These are phyloP conservation scores for Saturnispora bothae DNA, from an alignment of 805 yeast species.

Conservation along the genomic window DNA sequence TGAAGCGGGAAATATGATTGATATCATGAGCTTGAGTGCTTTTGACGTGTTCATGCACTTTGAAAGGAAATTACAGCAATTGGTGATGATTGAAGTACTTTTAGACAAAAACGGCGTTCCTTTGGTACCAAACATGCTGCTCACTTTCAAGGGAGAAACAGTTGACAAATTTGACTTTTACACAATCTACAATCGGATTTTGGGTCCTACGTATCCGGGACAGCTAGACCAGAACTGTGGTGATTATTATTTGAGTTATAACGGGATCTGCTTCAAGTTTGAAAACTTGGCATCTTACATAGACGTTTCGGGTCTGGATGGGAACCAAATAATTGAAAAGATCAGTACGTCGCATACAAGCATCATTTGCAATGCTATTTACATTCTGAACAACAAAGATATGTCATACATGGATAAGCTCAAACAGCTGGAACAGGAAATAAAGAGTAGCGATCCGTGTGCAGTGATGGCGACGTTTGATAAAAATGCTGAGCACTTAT, in stretches of 20 bases:
- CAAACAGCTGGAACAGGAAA: neutral
- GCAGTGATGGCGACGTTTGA: neutral
- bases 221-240: slow-evolving; percentile 16
- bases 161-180: slow-evolving; percentile 26
- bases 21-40: slow-evolving; percentile 17
- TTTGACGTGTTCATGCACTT: slow-evolving; percentile 19
- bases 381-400: slow-evolving; percentile 31
- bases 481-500: neutral
- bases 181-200: slow-evolving; percentile 40
- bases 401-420: slow-evolving; percentile 3
- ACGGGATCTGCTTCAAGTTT: slow-evolving; percentile 47
- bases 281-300: slow-evolving; percentile 13
- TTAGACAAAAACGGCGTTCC: slow-evolving; percentile 11
- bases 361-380: slow-evolving; percentile 29
- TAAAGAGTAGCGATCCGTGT: neutral
- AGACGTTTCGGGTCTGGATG: slow-evolving; percentile 1
- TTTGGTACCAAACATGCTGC: slow-evolving; percentile 4
- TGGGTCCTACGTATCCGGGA: slow-evolving; percentile 60
- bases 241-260: slow-evolving; percentile 39
- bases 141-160: slow-evolving; percentile 17
- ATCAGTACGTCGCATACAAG: slow-evolving; percentile 24
- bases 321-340: slow-evolving; percentile 16
- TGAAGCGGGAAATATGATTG: slow-evolving; percentile 1
- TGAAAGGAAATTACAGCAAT: slow-evolving; percentile 19
- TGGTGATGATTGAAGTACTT: slow-evolving; percentile 21